phyloP scores from a whole-genome alignment of 768 basidiomycete species.

The Hypholoma fasciculare region DNA sequence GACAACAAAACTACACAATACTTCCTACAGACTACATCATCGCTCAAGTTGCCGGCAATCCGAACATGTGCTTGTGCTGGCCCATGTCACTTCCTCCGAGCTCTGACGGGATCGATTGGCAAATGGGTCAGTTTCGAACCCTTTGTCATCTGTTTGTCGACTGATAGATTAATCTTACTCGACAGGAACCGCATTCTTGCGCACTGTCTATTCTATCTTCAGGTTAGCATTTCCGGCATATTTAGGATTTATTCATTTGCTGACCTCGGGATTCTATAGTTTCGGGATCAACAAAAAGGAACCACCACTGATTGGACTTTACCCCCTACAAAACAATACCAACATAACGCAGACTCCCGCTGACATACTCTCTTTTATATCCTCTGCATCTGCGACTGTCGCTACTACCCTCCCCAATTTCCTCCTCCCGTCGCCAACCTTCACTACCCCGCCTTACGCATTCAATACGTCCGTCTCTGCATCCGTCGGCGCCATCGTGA shows the following conservation, averaged over 20 bases:
- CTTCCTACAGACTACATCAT: conserved; percentile 79
- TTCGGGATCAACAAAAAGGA: conserved; percentile 76
- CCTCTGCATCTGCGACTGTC: conserved; percentile 63
- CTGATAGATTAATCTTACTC: not conserved
- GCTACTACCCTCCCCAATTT: conserved; percentile 73
- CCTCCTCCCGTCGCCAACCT: conserved; percentile 62
- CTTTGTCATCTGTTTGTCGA: not conserved
- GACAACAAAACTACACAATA: conserved; percentile 54
- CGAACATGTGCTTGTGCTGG: conserved; percentile 74
- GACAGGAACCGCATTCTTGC: conserved; percentile 63
- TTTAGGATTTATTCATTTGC: not conserved
- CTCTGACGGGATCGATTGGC: conserved; percentile 81
- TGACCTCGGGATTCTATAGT: conserved; percentile 34
- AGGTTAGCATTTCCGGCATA: conserved; percentile 42
- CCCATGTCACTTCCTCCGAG: conserved; percentile 65
- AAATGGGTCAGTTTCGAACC: conserved; percentile 51
- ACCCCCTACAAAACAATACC: conserved; percentile 53
- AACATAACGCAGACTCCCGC: conserved; percentile 32
- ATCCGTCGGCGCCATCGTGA: conserved; percentile 52
- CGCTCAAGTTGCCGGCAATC: conserved; percentile 64
- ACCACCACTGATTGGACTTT: conserved; percentile 78
- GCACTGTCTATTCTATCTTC: conserved; percentile 78
- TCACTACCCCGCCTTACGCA: conserved; percentile 61
- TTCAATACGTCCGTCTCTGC: conserved; percentile 70
- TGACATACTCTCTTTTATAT: conserved; percentile 50